Base-by-base conservation (phyloP, 2,329 filamentous ascomycete species). In the Talaromyces funiculosus region DNA sequence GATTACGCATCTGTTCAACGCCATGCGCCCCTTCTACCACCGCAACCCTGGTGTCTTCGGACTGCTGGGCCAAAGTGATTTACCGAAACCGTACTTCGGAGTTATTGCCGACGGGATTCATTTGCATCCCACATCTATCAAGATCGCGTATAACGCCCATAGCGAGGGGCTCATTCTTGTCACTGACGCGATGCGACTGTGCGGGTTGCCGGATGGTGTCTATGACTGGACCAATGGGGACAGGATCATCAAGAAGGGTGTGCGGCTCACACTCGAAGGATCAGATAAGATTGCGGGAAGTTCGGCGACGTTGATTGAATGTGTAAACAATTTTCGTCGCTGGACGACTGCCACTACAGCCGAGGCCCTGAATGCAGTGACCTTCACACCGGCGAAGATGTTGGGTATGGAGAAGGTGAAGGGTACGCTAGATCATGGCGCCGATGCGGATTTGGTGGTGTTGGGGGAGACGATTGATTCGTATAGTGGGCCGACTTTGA, bases 1-100 rank as follows among this genome's bases (percentile, higher is more conserved):
- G 90, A 89, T 96, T 66, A 96, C 92, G 0, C 92, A 96, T 70
- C 81, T 96, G 1, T 96, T 96, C 84, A 96, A 96, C 72, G 92
- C 92, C 26, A 96, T 96, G 92, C 84, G 87, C 0, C 91, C 91
- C 14, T 84, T 96, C 55, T 90, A 94, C 73, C 91, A 97, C 79
- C 88, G 92, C 61, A 92, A 96, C 74, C 92, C 92, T 0, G 92
- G 92, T 38, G 86, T 96, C 67, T 96, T 96, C 71, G 92, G 92
- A 29, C 85, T 95, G 0, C 78, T 97, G 14, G 91, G 92, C 62
- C 83, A 84, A 63, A 82, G 82, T 8, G 83, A 87, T 65, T 71
- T 63, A 63, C 70, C 60, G 12, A 76, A 72, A 56, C 92, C 92
- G 0, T 96, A 84, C 73, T 97, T 93, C 72, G 92, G 92, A 61